Conservation (phyloP, 768 basidiomycete species). For the Suillus americanus region DNA sequence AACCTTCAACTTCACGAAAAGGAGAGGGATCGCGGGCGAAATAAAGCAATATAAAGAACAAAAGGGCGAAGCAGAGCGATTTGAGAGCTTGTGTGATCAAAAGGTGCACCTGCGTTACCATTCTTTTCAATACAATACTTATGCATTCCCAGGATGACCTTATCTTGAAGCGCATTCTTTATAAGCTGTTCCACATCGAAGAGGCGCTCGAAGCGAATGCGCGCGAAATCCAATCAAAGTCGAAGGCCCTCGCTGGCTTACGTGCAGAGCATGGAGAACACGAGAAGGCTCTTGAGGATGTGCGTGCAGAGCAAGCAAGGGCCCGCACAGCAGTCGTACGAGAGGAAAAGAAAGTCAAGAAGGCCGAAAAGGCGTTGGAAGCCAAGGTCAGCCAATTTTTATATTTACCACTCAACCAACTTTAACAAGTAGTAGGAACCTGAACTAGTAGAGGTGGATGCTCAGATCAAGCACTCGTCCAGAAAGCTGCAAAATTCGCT, state of each 20-base stretch:
- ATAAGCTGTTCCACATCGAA: constrained; percentile 90
- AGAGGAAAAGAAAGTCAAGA: constrained; percentile 86
- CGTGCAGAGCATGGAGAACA: constrained; percentile 68
- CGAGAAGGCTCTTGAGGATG: constrained; percentile 70
- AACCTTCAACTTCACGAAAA: constrained; percentile 92
- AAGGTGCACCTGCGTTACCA: constrained; percentile 45
- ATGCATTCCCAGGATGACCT: constrained; percentile 63
- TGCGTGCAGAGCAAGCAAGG: constrained; percentile 78
- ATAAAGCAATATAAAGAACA: constrained; percentile 98
- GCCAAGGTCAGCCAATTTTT: constrained; percentile 57
- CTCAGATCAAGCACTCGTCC: constrained; percentile 83
- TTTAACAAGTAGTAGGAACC: constrained; percentile 61
- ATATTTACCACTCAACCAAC: neutral
- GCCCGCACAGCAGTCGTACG: constrained; percentile 73
- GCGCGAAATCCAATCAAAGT: constrained; percentile 67
- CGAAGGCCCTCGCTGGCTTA: constrained; percentile 65
- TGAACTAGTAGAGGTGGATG: constrained; percentile 78
- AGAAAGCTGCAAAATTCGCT: constrained; percentile 75
- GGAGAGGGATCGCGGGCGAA: constrained; percentile 90
- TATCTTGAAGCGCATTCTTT: constrained; percentile 78
- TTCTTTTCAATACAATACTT: neutral
- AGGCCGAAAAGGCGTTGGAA: constrained; percentile 86
- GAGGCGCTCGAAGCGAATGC: constrained; percentile 74
- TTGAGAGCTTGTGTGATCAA: constrained; percentile 74
- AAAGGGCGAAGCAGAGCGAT: constrained; percentile 88